Percentiles rank a stretch among this genome's conserved stretches.
Conservation (phyloP, 179 eudicot species). For the Heliamphora pulchella region DNA sequence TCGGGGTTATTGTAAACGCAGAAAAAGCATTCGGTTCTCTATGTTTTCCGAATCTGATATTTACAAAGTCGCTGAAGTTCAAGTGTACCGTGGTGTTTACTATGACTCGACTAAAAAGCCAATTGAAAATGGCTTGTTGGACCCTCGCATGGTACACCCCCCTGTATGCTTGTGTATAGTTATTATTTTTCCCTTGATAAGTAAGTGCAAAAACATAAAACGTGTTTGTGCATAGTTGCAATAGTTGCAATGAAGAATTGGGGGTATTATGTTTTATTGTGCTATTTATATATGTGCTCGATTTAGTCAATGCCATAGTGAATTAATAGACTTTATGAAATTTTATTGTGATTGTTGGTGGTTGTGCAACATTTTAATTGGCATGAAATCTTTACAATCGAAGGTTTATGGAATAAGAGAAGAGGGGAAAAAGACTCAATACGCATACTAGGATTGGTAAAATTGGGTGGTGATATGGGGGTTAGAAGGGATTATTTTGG, state of each 20-base stretch:
- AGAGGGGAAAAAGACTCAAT: not conserved
- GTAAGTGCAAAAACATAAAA: too few species aligned
- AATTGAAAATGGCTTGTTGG: conserved; percentile 50
- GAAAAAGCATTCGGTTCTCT: conserved; percentile 60
- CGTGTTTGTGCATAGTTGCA: not conserved
- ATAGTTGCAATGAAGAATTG: not conserved
- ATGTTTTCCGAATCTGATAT: conserved; percentile 51
- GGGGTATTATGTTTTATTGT: not conserved
- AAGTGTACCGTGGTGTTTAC: conserved; percentile 36
- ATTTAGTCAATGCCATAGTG: not conserved
- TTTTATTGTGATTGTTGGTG: not conserved
- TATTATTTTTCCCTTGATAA: too few species aligned
- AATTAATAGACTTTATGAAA: not conserved
- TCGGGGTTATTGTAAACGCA: conserved; percentile 19
- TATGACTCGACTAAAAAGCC: conserved; percentile 44
- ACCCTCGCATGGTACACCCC: conserved; percentile 56
- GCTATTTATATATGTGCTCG: not conserved
- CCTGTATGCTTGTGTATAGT: not conserved
- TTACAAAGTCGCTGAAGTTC: conserved; percentile 47
- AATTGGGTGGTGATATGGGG: not conserved
- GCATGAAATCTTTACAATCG: not conserved
- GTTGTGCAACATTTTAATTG: not conserved
- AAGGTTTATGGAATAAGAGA: not conserved
- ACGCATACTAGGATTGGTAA: not conserved
- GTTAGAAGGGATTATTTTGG: too few species aligned